phyloP scores from a whole-genome alignment of 2,329 filamentous ascomycete genomes.

The Uncinocarpus reesii region DNA sequence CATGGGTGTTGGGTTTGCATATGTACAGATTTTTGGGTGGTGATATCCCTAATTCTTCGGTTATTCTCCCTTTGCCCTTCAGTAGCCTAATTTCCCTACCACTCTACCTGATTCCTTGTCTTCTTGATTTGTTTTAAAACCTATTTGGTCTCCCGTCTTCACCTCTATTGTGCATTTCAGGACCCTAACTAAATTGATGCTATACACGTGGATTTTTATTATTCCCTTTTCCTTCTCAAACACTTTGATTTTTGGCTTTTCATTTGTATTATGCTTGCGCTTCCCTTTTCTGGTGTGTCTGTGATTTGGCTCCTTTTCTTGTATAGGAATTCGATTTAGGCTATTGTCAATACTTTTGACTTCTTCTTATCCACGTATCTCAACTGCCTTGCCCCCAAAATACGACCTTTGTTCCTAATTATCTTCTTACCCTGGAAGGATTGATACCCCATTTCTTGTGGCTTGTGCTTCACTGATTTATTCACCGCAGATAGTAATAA shows the following conservation, averaged over 20 bases:
- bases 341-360: no score
- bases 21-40: conserved; percentile 6
- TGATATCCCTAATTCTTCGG: not conserved
- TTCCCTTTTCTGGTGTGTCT: not conserved
- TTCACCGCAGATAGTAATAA: no score
- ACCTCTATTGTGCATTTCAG: not conserved
- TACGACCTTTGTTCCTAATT: not conserved
- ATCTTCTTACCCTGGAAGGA: no score
- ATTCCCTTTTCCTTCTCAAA: not conserved
- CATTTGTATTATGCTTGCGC: not conserved
- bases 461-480: no score
- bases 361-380: not conserved
- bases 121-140: conserved; percentile 8
- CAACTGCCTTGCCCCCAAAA: not conserved
- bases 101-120: not conserved
- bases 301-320: not conserved
- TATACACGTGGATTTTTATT: not conserved
- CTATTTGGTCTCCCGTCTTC: not conserved
- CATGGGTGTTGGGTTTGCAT: conserved; percentile 2
- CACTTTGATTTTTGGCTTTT: not conserved
- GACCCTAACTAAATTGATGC: not conserved
- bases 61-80: not conserved
- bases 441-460: no score
- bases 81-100: not conserved
- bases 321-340: no score